Evolutionary conservation across 768 basidiomycete species (phyloP), one percentile per base, ranked within the genome.

Genomic region (Termitomyces sp.): DNA sequence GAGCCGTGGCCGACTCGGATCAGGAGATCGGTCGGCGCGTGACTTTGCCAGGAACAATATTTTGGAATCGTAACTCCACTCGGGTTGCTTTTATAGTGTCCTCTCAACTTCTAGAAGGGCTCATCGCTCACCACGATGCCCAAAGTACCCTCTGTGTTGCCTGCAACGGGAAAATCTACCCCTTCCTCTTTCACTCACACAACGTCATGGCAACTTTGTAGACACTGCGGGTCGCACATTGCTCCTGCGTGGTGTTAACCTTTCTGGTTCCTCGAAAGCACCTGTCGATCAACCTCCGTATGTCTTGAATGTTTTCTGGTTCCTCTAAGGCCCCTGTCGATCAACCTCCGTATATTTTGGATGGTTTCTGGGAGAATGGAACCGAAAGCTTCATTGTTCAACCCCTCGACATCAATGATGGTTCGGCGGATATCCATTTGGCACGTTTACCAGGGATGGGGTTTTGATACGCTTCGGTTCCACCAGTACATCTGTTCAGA

Each of bases 231-330:
- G 92, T 21, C 84, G 93, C 46, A 87, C 88, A 0, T 71, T 96
- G 19, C 76, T 98, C 16, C 77, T 99, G 0, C 85, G 96, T 53
- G 97, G 97, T n/a, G 90, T 98, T 43, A 99, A 99, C 69, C 82
- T 98, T 45, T 89, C 92, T 12, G 92, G 92, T 8, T 86, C 92
- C 1, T 83, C 88, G 47, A 99, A 99, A 68, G 86, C 89, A 0
- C 95, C 96, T 0, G 67, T 84, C 0, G 83, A 78, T 46, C 79
- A 83, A 55, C 90, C 86, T 0, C 88, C 87, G 0, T 80, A 90
- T 58, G 63, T n/a, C n/a, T n/a, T n/a, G n/a, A n/a, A n/a, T n/a
- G n/a, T n/a, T 98, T 45, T 89, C 92, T 12, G 92, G 92, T 8
- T 86, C 92, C 1, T 83, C 88, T 46, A 99, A 99, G 68, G 86